Evolutionary conservation across 2,329 filamentous ascomycete species (phyloP).

Genomic region (Aspergillus bombycis): DNA sequence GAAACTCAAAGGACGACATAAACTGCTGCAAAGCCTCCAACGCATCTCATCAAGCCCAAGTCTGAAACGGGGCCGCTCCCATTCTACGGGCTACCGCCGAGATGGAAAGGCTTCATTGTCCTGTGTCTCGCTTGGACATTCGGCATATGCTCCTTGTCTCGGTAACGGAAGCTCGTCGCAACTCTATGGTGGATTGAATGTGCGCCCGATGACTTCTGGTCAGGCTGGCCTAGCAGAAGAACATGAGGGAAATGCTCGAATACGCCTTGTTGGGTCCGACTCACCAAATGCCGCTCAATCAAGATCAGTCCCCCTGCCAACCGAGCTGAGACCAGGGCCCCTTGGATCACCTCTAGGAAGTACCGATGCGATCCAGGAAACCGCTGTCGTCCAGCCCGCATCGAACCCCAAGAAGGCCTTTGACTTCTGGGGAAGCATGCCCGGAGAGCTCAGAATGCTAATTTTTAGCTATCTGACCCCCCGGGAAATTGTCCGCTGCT

Average conservation of each 20-base stretch:
- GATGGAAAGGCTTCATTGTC: constrained; percentile 66
- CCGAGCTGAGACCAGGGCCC: constrained; percentile 59
- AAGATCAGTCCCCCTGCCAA: constrained; percentile 65
- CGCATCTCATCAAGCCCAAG: constrained; percentile 82
- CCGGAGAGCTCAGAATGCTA: constrained; percentile 77
- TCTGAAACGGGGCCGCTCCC: constrained; percentile 65
- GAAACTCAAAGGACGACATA: constrained; percentile 70
- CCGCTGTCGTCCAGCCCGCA: constrained; percentile 21
- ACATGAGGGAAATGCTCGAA: constrained; percentile 58
- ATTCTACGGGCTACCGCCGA: constrained; percentile 69
- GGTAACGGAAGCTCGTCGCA: constrained; percentile 60
- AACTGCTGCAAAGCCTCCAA: constrained; percentile 73
- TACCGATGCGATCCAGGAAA: constrained; percentile 20
- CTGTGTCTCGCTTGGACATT: constrained; percentile 63
- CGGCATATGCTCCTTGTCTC: constrained; percentile 57
- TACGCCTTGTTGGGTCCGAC: constrained; percentile 58
- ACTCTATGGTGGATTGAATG: constrained; percentile 59
- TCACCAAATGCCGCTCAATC: constrained; percentile 39
- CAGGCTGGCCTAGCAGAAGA: constrained; percentile 50
- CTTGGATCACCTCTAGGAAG: constrained; percentile 37
- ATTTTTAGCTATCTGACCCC: constrained; percentile 77
- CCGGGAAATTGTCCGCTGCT: constrained; percentile 78
- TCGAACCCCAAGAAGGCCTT: constrained; percentile 47
- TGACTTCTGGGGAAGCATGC: constrained; percentile 80
- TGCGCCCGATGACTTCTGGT: constrained; percentile 57